Evolutionary conservation across 1,284 basidiomycete species (phyloP).

Genomic region (Fomitopsis betulina): DNA sequence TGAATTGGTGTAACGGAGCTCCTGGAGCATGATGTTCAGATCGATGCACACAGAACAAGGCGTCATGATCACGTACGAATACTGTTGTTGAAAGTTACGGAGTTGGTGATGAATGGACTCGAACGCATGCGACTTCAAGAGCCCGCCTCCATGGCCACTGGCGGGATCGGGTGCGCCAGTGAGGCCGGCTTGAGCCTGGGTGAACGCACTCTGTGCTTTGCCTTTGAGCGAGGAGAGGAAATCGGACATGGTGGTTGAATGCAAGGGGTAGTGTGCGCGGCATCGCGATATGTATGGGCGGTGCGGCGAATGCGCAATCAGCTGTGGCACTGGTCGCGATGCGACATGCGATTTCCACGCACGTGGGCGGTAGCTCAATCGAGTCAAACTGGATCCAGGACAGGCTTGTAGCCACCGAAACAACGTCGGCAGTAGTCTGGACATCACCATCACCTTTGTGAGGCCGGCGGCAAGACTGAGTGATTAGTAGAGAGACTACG

Average conservation of each 20-base stretch:
- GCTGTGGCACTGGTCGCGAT: not conserved
- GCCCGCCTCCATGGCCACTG: constrained; percentile 13
- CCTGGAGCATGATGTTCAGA: constrained; percentile 7
- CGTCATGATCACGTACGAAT: constrained; percentile 44
- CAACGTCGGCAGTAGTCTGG: too few species aligned
- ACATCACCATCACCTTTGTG: constrained; percentile 1
- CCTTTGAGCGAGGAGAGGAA: constrained; percentile 65
- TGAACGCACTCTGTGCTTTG: constrained; percentile 68
- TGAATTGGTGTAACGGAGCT: constrained; percentile 59
- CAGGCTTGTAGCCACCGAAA: too few species aligned
- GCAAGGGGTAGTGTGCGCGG: not conserved
- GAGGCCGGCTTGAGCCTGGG: constrained; percentile 31
- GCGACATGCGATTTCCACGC: not conserved
- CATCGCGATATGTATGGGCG: not conserved
- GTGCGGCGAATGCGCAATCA: not conserved
- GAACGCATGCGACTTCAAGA: constrained; percentile 39
- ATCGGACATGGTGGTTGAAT: constrained; percentile 41
- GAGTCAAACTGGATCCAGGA: not conserved
- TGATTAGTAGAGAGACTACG: not conserved
- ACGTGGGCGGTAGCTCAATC: not conserved
- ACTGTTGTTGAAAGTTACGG: constrained; percentile 67
- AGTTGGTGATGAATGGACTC: constrained; percentile 68
- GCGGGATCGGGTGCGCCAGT: constrained; percentile 30
- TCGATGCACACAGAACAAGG: not conserved
- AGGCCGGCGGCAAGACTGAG: not conserved